Percentiles rank a stretch among this genome's conserved stretches.
phyloP scores from a whole-genome alignment of 139 green algal genomes.

The Chlorella sp. region DNA sequence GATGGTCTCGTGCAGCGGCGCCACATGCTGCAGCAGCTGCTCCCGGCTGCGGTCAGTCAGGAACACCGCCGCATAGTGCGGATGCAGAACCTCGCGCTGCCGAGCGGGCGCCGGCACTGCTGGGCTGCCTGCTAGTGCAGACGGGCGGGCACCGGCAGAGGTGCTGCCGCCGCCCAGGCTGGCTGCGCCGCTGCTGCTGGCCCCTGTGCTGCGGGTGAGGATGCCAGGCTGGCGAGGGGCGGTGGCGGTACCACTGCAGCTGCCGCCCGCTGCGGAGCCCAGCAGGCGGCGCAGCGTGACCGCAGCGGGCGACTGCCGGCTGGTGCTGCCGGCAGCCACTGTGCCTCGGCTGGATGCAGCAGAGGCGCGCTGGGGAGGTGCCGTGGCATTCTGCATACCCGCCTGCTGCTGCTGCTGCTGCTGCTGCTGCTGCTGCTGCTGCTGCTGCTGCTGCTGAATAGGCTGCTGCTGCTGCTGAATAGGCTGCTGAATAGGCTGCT shows the following conservation, averaged over 20 bases:
- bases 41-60: conserved; percentile 2
- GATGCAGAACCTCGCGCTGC: not conserved
- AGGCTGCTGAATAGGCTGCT: too few relatives aligned
- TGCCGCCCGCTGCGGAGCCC: not conserved
- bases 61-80: conserved; percentile 33
- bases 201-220: not conserved
- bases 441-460: too few relatives aligned
- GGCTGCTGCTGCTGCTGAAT: not conserved
- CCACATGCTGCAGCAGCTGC: conserved; percentile 22
- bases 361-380: not conserved
- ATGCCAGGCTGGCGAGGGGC: not conserved
- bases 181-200: not conserved
- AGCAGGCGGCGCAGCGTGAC: not conserved
- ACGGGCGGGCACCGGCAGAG: not conserved
- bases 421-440: too few relatives aligned
- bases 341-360: not conserved
- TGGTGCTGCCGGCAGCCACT: not conserved
- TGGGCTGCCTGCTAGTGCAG: not conserved
- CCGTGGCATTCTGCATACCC: not conserved
- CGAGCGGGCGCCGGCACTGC: too few relatives aligned
- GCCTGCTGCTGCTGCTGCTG: not conserved
- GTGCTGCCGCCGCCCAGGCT: not conserved
- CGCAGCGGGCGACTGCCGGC: not conserved
- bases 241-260: not conserved
- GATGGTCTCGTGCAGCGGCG: conserved; percentile 28